Evolutionary conservation across 371 early-diverging fungal species (phyloP).

Genomic region (Haplosporangium sp.): DNA sequence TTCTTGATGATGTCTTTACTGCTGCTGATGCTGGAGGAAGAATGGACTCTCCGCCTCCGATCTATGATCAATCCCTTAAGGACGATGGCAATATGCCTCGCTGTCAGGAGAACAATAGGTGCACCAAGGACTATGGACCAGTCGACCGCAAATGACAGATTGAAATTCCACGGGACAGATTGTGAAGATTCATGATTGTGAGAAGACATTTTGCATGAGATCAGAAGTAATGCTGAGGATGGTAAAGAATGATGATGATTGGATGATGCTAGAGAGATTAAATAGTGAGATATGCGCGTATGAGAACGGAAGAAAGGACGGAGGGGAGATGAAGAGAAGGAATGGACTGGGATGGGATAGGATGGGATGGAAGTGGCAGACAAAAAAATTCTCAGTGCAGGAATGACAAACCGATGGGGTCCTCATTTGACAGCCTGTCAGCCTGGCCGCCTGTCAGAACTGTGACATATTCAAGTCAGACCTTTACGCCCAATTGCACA

Average conservation of each 20-base stretch:
- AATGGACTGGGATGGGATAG: neutral
- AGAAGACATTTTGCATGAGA: neutral
- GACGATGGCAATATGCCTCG: conserved; percentile 5
- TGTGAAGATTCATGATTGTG: conserved; percentile 14
- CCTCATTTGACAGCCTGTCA: neutral
- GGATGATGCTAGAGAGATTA: neutral
- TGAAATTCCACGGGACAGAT: conserved; percentile 46
- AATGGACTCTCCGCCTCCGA: neutral
- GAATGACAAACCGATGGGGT: neutral
- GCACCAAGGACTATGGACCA: conserved; percentile 33
- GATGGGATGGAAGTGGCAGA: neutral
- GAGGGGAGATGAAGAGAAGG: neutral
- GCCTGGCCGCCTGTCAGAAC: neutral
- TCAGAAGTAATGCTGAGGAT: neutral
- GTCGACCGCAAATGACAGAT: conserved; percentile 37
- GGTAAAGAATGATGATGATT: neutral
- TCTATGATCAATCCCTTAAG: neutral
- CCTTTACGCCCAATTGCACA: neutral
- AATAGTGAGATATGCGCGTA: neutral
- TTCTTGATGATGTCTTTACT: neutral
- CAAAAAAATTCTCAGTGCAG: neutral
- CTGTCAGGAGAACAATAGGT: conserved; percentile 32
- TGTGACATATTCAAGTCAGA: neutral
- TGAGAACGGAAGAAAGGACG: neutral
- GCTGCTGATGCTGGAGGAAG: neutral